A percentile compares a stretch with the other conserved stretches of the same genome.
These are phyloP conservation scores for Cladosporium sp. DNA, from an alignment of 2,329 filamentous ascomycete genomes.

Conservation along the genomic window DNA sequence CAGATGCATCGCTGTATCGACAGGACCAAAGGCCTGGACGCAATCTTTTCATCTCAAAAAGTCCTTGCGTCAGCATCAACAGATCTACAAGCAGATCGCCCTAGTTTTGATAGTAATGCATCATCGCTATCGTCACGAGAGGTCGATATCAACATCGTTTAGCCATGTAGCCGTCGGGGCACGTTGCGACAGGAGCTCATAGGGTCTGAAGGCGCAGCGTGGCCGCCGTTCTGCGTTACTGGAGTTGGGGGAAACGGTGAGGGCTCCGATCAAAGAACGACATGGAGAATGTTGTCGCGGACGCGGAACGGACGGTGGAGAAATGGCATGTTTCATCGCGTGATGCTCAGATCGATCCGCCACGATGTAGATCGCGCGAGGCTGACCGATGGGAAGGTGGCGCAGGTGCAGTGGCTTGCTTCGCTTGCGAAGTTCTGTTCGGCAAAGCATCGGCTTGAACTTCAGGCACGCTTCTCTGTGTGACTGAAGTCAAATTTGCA, in stretches of 20 bases:
- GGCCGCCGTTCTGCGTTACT: not conserved
- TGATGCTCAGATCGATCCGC: not conserved
- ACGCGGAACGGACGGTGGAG: not conserved
- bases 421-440: not conserved
- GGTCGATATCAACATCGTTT: not conserved
- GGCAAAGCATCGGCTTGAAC: constrained; percentile 1
- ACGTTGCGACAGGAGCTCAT: no score
- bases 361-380: not conserved
- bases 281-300: not conserved
- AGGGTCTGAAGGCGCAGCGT: not conserved
- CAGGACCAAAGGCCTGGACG: not conserved
- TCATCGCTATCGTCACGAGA: not conserved
- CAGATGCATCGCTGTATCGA: constrained; percentile 2
- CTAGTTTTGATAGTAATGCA: no score
- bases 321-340: not conserved
- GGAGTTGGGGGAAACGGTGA: not conserved
- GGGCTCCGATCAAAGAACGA: not conserved
- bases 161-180: not conserved
- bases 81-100: not conserved
- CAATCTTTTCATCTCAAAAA: no score
- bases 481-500: no score
- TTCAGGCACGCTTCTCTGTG: not conserved
- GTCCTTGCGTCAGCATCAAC: not conserved
- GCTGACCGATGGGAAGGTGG: not conserved
- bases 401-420: not conserved